Evolutionary conservation across 2,329 filamentous ascomycete species (phyloP).

Genomic region (Colletotrichum paranaense): DNA sequence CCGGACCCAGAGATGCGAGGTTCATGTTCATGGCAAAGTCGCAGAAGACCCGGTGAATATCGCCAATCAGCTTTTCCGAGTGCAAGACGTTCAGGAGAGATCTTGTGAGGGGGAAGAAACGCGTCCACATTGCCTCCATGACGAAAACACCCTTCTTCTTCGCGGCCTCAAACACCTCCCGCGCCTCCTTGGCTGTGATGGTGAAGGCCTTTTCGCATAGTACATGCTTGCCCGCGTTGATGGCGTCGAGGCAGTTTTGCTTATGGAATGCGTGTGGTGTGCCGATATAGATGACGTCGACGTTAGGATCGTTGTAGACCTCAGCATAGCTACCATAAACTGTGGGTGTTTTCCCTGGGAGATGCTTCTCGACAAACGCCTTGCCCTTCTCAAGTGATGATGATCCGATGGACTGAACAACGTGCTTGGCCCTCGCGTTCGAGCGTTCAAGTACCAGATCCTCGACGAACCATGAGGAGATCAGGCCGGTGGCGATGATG

Average conservation of each 20-base stretch:
- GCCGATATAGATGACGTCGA: conserved; percentile 60
- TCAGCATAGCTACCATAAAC: conserved; percentile 53
- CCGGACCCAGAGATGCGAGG: conserved; percentile 44
- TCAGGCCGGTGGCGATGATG: conserved; percentile 41
- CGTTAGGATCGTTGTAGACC: conserved; percentile 52
- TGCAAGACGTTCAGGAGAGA: conserved; percentile 49
- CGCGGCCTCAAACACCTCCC: conserved; percentile 53
- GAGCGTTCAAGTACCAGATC: conserved; percentile 51
- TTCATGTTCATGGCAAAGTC: conserved; percentile 53
- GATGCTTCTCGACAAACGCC: conserved; percentile 50
- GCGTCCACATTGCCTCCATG: conserved; percentile 60
- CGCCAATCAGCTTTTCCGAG: conserved; percentile 52
- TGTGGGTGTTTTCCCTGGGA: conserved; percentile 40
- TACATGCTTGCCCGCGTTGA: conserved; percentile 54
- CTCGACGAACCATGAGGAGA: conserved; percentile 48
- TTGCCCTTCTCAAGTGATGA: conserved; percentile 52
- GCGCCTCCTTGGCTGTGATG: conserved; percentile 53
- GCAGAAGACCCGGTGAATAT: conserved; percentile 50
- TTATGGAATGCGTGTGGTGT: conserved; percentile 58
- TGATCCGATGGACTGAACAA: conserved; percentile 55
- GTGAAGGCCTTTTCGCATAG: conserved; percentile 60
- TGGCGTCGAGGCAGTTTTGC: conserved; percentile 55
- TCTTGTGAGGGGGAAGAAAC: conserved; percentile 52
- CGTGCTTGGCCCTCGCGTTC: conserved; percentile 50
- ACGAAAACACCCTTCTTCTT: conserved; percentile 53